Evolutionary conservation across 495 filamentous ascomycete species (phyloP), one percentile per base, ranked within the genome.

Genomic region (Daldinia loculata): DNA sequence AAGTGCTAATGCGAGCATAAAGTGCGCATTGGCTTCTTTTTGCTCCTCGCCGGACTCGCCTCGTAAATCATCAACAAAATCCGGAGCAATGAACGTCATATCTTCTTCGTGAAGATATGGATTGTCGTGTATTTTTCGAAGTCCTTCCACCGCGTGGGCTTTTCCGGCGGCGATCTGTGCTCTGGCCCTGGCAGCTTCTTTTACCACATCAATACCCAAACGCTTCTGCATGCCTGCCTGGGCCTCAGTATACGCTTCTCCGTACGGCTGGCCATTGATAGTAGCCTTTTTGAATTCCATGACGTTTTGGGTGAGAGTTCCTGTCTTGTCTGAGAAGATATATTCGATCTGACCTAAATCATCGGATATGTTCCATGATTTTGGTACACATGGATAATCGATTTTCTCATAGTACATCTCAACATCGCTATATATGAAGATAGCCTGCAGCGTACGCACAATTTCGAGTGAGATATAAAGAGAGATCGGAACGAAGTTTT

Each of bases 211-310:
- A 45, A 94, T 86, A 51, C 96, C 96, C 79, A 93, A 85, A 38
- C 95, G 88, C 78, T 93, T 92, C 78, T 95, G 92, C 91, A 98
- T 94, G 45, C 96, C 96, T 55, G 94, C 90, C 78, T 96, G 91
- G 0, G 96, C 96, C 79, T 99, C 96, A 0, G 96, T 98, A 75
- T 97, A 98, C 0, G 96, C 96, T 80, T 98, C 96, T 50, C 96
- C 96, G 74, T 99, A 99, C 8, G 94, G 88, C 59, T 93, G 85
- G 9, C 96, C 95, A 75, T 98, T 98, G 77, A 99, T 89, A 17
- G 93, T 96, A 65, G 89, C 91, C 76, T 99, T 99, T 79, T 98
- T 98, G 88, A 98, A 99, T 80, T 99, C 96, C 96, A 99, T 99
- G 56, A 98, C 93, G 76, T 99, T 99, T 75, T 99, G 96, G 6